These are phyloP conservation scores for Ceratocystis cacaofunesta DNA, from an alignment of 2,329 filamentous ascomycete species.

Conservation along the genomic window DNA sequence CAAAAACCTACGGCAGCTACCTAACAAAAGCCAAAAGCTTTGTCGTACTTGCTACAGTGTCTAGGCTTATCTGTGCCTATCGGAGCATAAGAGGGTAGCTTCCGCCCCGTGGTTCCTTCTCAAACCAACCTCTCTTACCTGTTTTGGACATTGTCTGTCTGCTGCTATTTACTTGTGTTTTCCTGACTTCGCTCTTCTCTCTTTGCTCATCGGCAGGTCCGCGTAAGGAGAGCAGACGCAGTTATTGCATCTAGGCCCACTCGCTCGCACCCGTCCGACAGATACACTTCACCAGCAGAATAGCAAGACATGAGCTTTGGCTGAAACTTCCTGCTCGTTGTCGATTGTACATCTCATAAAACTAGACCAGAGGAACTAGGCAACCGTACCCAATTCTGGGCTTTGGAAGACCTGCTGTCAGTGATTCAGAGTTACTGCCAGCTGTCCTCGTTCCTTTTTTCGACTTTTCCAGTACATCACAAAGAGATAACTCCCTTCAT, in stretches of 20 bases:
- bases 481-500: neutral
- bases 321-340: conserved; percentile 4
- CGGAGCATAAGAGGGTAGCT: too few relatives aligned
- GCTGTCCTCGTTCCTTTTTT: conserved; percentile 15
- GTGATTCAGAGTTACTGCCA: conserved; percentile 17
- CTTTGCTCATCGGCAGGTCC: neutral
- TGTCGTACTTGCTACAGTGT: too few relatives aligned
- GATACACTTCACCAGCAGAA: neutral
- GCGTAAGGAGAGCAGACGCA: neutral
- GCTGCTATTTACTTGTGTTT: neutral
- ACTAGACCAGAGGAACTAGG: conserved; percentile 14
- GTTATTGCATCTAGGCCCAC: neutral
- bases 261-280: neutral
- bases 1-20: too few relatives aligned
- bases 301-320: conserved; percentile 15
- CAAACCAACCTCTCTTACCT: neutral
- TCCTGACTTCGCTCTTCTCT: neutral
- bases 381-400: conserved; percentile 9
- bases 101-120: neutral
- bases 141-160: neutral
- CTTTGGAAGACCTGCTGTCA: conserved; percentile 16
- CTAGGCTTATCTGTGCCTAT: too few relatives aligned
- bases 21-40: too few relatives aligned
- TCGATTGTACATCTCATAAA: conserved; percentile 13
- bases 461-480: conserved; percentile 14